Conservation (phyloP, 2,329 filamentous ascomycete species). For the Xylariaceae sp. region DNA sequence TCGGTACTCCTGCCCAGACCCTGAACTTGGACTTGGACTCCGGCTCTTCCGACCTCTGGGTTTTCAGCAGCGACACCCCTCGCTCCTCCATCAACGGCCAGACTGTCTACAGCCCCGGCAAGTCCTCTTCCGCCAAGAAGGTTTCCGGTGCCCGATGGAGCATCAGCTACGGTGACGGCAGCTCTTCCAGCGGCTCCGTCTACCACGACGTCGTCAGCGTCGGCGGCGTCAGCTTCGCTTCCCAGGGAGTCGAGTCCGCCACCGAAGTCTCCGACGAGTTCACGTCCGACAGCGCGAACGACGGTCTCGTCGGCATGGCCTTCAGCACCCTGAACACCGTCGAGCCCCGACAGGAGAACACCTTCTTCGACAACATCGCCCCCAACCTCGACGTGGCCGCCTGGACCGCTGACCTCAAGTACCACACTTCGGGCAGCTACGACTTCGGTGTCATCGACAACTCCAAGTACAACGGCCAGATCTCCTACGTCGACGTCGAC, state of each 20-base stretch:
- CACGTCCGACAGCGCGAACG: constrained; percentile 28
- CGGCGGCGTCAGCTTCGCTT: constrained; percentile 27
- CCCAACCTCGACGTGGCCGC: constrained; percentile 25
- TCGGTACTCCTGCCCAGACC: constrained; percentile 32
- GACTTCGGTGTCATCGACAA: constrained; percentile 35
- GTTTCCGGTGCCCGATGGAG: constrained; percentile 27
- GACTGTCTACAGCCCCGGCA: constrained; percentile 26
- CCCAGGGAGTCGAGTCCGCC: constrained; percentile 33
- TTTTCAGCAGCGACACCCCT: constrained; percentile 29
- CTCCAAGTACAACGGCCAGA: constrained; percentile 30
- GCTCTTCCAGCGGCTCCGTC: constrained; percentile 32
- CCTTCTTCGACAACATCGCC: constrained; percentile 33
- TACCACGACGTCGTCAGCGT: constrained; percentile 31
- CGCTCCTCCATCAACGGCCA: constrained; percentile 26
- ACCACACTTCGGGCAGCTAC: constrained; percentile 32
- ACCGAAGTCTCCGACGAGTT: constrained; percentile 28
- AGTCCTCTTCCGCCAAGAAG: constrained; percentile 26
- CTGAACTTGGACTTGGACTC: constrained; percentile 34
- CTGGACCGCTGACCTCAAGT: constrained; percentile 33
- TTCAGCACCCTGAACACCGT: constrained; percentile 34
- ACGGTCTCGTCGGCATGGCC: constrained; percentile 33
- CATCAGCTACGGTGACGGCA: constrained; percentile 32
- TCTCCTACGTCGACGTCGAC: constrained; percentile 32
- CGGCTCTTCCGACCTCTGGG: constrained; percentile 34
- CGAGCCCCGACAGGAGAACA: constrained; percentile 26